Evolutionary conservation across 2,329 filamentous ascomycete species (phyloP), one percentile per base, ranked within the genome.

Genomic region (Ilyonectria sp.): DNA sequence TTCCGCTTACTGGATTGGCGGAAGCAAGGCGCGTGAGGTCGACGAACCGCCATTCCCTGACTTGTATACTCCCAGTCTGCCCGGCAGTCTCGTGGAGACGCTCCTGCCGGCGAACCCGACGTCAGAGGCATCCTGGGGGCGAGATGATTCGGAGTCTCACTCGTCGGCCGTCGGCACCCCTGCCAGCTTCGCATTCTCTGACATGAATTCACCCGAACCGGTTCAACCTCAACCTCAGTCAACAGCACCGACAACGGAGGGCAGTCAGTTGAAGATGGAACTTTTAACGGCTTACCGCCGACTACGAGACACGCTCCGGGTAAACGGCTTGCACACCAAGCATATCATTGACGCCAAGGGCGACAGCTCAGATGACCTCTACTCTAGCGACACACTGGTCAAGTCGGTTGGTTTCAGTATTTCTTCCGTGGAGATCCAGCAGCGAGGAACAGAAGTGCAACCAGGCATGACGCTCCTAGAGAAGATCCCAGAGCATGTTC

Each of bases 351-450:
- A 79, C 15, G 69, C 60, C 21, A 75, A 69, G 73, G 71, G 67
- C 44, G 77, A 77, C 53, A 77, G 75, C 44, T 74, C 76, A 17
- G 82, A 85, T 56, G 84, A 89, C 63, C 78, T 91, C 6, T 82
- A 81, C 62, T 82, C 79, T 23, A 88, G 87, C 64, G 90, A 93
- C 73, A 86, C 87, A 1, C 80, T 94, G 11, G 87, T 90, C 15
- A 86, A 86, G 65, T 85, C 90, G 2, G 90, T 98, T 15, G 95
- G 94, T 2, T 94, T 91, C 78, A 95, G 95, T 0, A 94, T 99
- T 65, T 92, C 94, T 9, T 91, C 94, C 0, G 91, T 93, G 4
- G 96, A 99, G 81, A 97, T 98, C 71, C 92, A 95, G 70, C 94
- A 98, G 79, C 92, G 96, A 74, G 96, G 96, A 7, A 86, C 94